Evolutionary conservation across 2,329 filamentous ascomycete species (phyloP), one percentile per base, ranked within the genome.

Genomic region (Purpureocillium takamizusanense): DNA sequence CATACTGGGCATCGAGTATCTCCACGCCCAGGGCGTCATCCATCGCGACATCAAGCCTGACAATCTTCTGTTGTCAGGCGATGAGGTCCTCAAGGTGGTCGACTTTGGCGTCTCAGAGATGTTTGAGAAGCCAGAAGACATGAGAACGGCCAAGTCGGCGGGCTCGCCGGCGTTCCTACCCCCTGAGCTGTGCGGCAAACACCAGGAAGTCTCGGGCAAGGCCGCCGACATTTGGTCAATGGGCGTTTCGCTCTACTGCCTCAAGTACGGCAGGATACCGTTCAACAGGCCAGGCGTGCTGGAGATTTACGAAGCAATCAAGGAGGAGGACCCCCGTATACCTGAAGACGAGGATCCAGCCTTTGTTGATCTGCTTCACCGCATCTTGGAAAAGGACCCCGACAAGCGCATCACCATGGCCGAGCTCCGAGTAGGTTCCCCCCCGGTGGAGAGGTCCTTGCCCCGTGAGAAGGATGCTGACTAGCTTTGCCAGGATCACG

Each of bases 71-170:
- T 68, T 98, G 30, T 95, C 88, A 0, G 76, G 82, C 28, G 89
- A 95, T 39, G 84, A 97, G 51, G 80, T 95, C n/a, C 75, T 98
- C 37, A 98, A 97, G 59, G 83, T 98, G 47, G 88, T 94, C 37
- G 92, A 97, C 60, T 98, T 98, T 69, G 92, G 92, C n/a, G 92
- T 97, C 7, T 97, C 90, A 1, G 90, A 98, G 56, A 95, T 98
- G 81, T 98, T 98, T 50, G 83, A 90, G 55, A 95, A 94, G 57
- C 53, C 67, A 3, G 71, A 83, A 2, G 75, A 86, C 33, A 97
- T 97, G 92, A 81, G 79, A 57, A 95, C 87, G 1, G 81, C 83
- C 42, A 98, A 97, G 62, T 90, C 88, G 4, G 89, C 89, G 10
- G 92, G 92, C 1, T 95, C 89, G 4, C 92, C 92, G 0, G 92